phyloP scores from a whole-genome alignment of 2,329 filamentous ascomycete genomes.

The Alternaria brassicae region DNA sequence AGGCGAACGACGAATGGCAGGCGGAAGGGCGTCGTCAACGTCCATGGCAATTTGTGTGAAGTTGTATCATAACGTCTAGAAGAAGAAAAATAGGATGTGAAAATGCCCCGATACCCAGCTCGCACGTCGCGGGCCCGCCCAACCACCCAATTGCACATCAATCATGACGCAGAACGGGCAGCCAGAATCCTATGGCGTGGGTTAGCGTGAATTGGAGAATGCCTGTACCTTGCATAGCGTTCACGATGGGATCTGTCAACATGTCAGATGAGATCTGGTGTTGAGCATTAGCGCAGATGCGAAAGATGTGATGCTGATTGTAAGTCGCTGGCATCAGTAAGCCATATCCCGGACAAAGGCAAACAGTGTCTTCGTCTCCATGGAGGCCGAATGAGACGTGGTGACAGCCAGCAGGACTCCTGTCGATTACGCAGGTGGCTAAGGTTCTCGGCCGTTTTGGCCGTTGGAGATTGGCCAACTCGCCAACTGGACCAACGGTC shows the following conservation, averaged over 20 bases:
- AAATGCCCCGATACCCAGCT: conserved; percentile 5
- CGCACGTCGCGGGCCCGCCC: conserved; percentile 10
- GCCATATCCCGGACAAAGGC: not conserved
- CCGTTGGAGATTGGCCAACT: conserved; percentile 11
- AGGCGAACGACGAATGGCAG: conserved; percentile 30
- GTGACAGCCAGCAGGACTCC: not conserved
- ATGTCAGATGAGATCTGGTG: not conserved
- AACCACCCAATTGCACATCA: conserved; percentile 1
- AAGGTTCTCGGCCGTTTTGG: conserved; percentile 12
- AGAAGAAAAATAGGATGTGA: conserved; percentile 7
- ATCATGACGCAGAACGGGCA: conserved; percentile 17
- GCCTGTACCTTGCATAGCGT: conserved; percentile 15
- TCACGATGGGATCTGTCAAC: conserved; percentile 4
- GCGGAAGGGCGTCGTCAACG: conserved; percentile 22
- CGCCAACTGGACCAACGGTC: conserved; percentile 8
- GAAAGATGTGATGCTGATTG: not conserved
- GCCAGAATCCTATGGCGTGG: conserved; percentile 9
- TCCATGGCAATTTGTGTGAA: conserved; percentile 23
- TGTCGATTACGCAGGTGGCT: conserved; percentile 16
- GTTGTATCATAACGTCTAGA: conserved; percentile 5
- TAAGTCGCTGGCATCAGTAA: not conserved
- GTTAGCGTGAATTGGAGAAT: conserved; percentile 12
- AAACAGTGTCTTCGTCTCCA: not conserved
- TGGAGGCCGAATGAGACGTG: not conserved
- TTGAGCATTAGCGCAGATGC: conserved; percentile 1